Conservation (phyloP, 176 grass and related monocot species). For the Zea mays region Zm-B73-REFERENCE-NAM-5.0 NC_050100.1:67089501-67090000, state of each 20-base stretch:
- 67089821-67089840: slow-evolving; percentile 95
- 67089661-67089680: slow-evolving; percentile 93
- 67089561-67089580: slow-evolving; percentile 76
- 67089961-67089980: slow-evolving; percentile 89
- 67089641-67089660: slow-evolving; percentile 89
- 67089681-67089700: slow-evolving; percentile 82
- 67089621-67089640: slow-evolving; percentile 79
- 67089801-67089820: slow-evolving; percentile 94
- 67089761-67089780: slow-evolving; percentile 96
- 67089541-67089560: slow-evolving; percentile 73
- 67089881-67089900: slow-evolving; percentile 97
- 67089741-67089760: slow-evolving; percentile 74
- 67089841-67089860: slow-evolving; percentile 93
- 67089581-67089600: slow-evolving; percentile 88
- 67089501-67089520: slow-evolving; percentile 67
- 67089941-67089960: slow-evolving; percentile 96
- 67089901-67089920: slow-evolving; percentile 93
- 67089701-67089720: slow-evolving; percentile 96
- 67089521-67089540: slow-evolving; percentile 58
- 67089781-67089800: slow-evolving; percentile 88
- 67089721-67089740: slow-evolving; percentile 97
- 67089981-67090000: slow-evolving; percentile 92
- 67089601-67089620: slow-evolving; percentile 83
- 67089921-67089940: slow-evolving; percentile 90
- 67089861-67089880: slow-evolving; percentile 84